Evolutionary conservation across 352 stramenopile genomes (phyloP).

Genomic region (Plasmopara viticola): DNA sequence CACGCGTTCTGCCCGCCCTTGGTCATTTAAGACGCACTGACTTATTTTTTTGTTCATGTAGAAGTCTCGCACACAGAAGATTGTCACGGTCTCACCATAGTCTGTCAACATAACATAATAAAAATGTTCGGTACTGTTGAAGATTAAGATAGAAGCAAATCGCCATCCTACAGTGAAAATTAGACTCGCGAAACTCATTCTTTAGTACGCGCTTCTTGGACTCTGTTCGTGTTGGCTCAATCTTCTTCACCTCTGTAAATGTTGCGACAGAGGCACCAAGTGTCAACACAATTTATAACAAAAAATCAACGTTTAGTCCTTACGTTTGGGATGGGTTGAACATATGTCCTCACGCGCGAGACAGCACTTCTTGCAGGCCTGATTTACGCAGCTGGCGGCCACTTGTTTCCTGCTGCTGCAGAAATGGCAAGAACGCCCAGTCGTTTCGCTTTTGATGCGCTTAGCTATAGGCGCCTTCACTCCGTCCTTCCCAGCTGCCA

Average conservation of each 20-base stretch:
- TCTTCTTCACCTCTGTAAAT: constrained; percentile 21
- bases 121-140: constrained; percentile 1
- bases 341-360: constrained; percentile 35
- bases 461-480: constrained; percentile 7
- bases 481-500: not conserved
- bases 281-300: constrained; percentile 8
- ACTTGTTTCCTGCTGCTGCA: constrained; percentile 45
- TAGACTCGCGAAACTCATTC: constrained; percentile 74
- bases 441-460: constrained; percentile 15
- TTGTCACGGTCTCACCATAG: constrained; percentile 70
- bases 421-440: constrained; percentile 28
- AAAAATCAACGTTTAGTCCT: not conserved
- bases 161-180: constrained; percentile 54
- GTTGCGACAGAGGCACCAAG: not conserved
- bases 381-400: constrained; percentile 30
- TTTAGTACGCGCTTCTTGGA: constrained; percentile 50
- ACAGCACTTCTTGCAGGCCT: constrained; percentile 73
- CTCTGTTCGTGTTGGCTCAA: constrained; percentile 10
- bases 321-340: constrained; percentile 31
- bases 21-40: constrained; percentile 69
- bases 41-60: constrained; percentile 67
- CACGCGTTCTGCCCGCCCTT: constrained; percentile 52
- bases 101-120: constrained; percentile 25
- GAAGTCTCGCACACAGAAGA: constrained; percentile 72
- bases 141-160: not conserved